phyloP scores from a whole-genome alignment of 148 eudicot species.

The Vaccinium myrtillus region DNA sequence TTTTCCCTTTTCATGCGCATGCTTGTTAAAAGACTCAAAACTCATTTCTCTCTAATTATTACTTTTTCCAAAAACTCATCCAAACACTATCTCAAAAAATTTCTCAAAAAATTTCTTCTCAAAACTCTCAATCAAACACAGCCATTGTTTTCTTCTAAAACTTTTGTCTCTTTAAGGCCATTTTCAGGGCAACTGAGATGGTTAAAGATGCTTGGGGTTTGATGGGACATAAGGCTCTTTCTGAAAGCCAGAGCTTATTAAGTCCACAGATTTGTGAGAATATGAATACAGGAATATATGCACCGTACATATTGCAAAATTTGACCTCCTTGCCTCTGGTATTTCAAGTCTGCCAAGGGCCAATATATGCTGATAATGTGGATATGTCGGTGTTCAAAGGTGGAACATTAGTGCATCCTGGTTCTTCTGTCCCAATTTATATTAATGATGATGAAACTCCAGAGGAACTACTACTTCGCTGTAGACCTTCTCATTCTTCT shows the following conservation, averaged over 20 bases:
- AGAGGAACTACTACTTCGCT: slow-evolving; percentile 57
- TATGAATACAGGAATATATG: slow-evolving; percentile 57
- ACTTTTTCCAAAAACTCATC: no score
- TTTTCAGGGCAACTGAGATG: slow-evolving; percentile 69
- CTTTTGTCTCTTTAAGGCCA: slow-evolving; percentile 42
- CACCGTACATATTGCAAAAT: slow-evolving; percentile 81
- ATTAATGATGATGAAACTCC: slow-evolving; percentile 64
- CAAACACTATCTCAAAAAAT: no score
- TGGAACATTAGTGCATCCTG: slow-evolving; percentile 54
- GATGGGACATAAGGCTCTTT: slow-evolving; percentile 33
- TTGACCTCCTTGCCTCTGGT: slow-evolving; percentile 76
- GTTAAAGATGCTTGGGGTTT: slow-evolving; percentile 60
- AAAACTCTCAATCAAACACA: no score
- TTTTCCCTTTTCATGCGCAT: not conserved
- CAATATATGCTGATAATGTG: slow-evolving; percentile 42
- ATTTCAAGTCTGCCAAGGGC: slow-evolving; percentile 59
- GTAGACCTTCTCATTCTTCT: slow-evolving; percentile 57
- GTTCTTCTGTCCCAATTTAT: slow-evolving; percentile 67
- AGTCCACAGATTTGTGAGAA: slow-evolving; percentile 43
- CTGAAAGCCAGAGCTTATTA: slow-evolving; percentile 42
- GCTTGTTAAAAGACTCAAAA: not conserved
- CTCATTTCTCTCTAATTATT: no score
- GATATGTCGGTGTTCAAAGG: slow-evolving; percentile 42
- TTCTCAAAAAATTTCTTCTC: no score
- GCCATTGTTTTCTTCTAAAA: not conserved